Percentiles rank a stretch among this genome's conserved stretches.
Evolutionary conservation across 2,329 filamentous ascomycete species (phyloP).

Genomic region (Leptographium radiaticola): DNA sequence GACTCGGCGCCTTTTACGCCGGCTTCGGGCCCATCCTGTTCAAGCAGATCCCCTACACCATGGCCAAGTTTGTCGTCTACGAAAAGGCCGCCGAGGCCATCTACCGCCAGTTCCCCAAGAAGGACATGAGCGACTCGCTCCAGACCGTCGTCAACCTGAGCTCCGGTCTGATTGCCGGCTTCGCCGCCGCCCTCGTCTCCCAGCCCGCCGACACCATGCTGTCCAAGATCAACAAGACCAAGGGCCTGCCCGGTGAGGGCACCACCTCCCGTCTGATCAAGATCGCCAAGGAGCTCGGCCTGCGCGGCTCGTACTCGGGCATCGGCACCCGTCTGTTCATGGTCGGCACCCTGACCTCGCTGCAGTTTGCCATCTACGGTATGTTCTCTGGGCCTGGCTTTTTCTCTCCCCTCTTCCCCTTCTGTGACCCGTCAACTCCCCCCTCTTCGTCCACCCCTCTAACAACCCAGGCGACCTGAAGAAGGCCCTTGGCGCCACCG

Average conservation of each 20-base stretch:
- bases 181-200: conserved; percentile 67
- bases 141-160: conserved; percentile 60
- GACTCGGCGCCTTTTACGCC: conserved; percentile 67
- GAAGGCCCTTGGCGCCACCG: conserved; percentile 55
- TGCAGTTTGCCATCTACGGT: conserved; percentile 76
- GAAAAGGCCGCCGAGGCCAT: conserved; percentile 64
- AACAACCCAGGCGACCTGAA: conserved; percentile 38
- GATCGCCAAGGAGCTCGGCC: conserved; percentile 66
- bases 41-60: conserved; percentile 78
- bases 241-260: conserved; percentile 65
- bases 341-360: conserved; percentile 54
- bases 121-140: conserved; percentile 43
- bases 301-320: conserved; percentile 60
- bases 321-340: conserved; percentile 49
- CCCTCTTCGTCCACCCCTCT: background rate
- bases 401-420: background rate
- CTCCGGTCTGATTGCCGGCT: conserved; percentile 41
- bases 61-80: conserved; percentile 81
- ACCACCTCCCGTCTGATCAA: conserved; percentile 64
- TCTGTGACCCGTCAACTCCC: background rate
- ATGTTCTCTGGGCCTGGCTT: background rate
- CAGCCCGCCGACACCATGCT: conserved; percentile 82
- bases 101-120: conserved; percentile 55
- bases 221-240: conserved; percentile 82
- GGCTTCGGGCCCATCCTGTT: conserved; percentile 69